Percentiles rank a stretch among this genome's conserved stretches.
These are phyloP conservation scores for Glaciozyma martinii DNA, from an alignment of 768 basidiomycete species.

Conservation along the genomic window DNA sequence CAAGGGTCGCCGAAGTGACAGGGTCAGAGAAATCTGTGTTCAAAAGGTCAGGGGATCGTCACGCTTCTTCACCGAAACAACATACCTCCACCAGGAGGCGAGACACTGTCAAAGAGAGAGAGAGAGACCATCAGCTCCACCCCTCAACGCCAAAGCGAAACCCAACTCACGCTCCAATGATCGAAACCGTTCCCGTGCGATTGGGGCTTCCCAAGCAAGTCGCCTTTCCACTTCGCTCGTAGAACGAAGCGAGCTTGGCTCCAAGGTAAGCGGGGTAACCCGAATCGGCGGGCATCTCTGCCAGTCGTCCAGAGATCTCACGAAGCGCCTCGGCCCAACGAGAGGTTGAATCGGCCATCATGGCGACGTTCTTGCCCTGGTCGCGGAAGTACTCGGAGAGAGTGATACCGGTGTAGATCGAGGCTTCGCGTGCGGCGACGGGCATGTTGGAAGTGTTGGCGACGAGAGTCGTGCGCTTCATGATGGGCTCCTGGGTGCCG, in stretches of 20 bases:
- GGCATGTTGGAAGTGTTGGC: slow-evolving; percentile 99
- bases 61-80: not conserved
- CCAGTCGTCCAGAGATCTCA: slow-evolving; percentile 97
- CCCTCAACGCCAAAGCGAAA: not conserved
- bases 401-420: slow-evolving; percentile 98
- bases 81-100: slow-evolving; percentile 77
- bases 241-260: slow-evolving; percentile 94
- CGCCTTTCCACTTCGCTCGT: slow-evolving; percentile 96
- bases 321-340: slow-evolving; percentile 99
- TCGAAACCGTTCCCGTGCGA: slow-evolving; percentile 87
- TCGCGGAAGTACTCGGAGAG: slow-evolving; percentile 99
- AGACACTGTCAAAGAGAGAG: slow-evolving; percentile 62
- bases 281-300: slow-evolving; percentile 99
- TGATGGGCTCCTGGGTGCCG: slow-evolving; percentile 91
- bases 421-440: slow-evolving; percentile 96
- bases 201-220: slow-evolving; percentile 79
- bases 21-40: slow-evolving; percentile 85
- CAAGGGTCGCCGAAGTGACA: slow-evolving; percentile 90
- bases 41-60: not conserved
- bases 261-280: slow-evolving; percentile 96
- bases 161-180: slow-evolving; percentile 86
- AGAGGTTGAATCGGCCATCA: slow-evolving; percentile 99
- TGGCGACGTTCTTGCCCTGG: slow-evolving; percentile 91
- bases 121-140: slow-evolving; percentile 7
- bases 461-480: slow-evolving; percentile 98